These are phyloP conservation scores for Apiotrichum gamsii DNA, from an alignment of 1,284 basidiomycete species.

Conservation along the genomic window DNA sequence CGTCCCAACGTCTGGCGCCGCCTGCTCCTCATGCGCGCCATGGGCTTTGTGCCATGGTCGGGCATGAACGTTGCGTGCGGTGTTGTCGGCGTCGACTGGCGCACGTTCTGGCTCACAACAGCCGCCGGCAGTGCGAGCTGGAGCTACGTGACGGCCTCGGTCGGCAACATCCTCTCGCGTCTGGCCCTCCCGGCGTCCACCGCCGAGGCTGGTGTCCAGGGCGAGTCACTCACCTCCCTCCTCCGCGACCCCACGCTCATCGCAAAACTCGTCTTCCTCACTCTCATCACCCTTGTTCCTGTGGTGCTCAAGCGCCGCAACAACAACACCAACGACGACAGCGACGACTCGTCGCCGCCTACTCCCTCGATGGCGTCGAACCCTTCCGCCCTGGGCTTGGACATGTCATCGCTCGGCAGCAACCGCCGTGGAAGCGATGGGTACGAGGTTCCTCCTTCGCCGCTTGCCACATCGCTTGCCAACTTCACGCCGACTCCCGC, in stretches of 20 bases:
- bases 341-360: slow-evolving; percentile 5
- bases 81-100: slow-evolving; percentile 76
- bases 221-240: slow-evolving; percentile 44
- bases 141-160: slow-evolving; percentile 50
- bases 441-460: slow-evolving; percentile 24
- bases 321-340: slow-evolving; percentile 1
- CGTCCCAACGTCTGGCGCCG: slow-evolving; percentile 65
- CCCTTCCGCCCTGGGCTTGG: slow-evolving; percentile 9
- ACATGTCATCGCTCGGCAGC: background rate
- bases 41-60: slow-evolving; percentile 88
- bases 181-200: slow-evolving; percentile 30
- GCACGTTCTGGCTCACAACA: slow-evolving; percentile 69
- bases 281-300: slow-evolving; percentile 43
- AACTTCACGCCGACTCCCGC: slow-evolving; percentile 41
- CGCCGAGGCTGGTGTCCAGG: slow-evolving; percentile 13
- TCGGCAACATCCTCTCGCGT: slow-evolving; percentile 45
- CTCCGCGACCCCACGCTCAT: slow-evolving; percentile 47
- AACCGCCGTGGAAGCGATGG: background rate
- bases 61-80: slow-evolving; percentile 91
- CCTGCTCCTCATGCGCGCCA: slow-evolving; percentile 71
- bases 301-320: slow-evolving; percentile 44
- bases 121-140: slow-evolving; percentile 78
- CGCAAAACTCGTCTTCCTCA: slow-evolving; percentile 45
- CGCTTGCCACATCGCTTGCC: slow-evolving; percentile 30
- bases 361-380: slow-evolving; percentile 4